Percentiles rank a stretch among this genome's conserved stretches.
phyloP scores from a whole-genome alignment of 2,329 filamentous ascomycete species.

The Cadophora gregata region DNA sequence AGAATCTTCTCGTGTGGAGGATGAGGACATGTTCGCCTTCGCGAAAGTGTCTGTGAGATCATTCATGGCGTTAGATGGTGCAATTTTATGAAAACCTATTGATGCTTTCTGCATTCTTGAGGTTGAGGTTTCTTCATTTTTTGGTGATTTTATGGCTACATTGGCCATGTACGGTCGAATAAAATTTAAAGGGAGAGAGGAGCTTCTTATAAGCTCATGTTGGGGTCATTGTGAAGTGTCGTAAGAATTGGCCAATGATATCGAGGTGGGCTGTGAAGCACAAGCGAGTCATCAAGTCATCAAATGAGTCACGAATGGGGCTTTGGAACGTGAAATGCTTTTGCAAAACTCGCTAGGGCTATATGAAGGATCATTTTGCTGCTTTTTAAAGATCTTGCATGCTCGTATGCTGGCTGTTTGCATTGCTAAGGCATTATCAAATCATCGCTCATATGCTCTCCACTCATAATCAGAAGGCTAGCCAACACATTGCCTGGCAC shows the following conservation, averaged over 20 bases:
- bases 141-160: not conserved
- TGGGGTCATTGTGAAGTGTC: not conserved
- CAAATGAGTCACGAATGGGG: slow-evolving; percentile 2
- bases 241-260: slow-evolving; percentile 1
- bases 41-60: not conserved
- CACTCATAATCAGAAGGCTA: too few relatives aligned
- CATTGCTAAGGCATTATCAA: too few relatives aligned
- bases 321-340: not conserved
- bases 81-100: not conserved
- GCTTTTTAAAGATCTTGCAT: too few relatives aligned
- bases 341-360: not conserved
- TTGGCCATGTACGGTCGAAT: too few relatives aligned
- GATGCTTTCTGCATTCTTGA: not conserved
- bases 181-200: not conserved
- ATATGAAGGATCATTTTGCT: not conserved
- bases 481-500: too few relatives aligned
- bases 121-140: not conserved
- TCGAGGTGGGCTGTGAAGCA: not conserved
- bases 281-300: slow-evolving; percentile 5
- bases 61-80: not conserved
- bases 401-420: too few relatives aligned
- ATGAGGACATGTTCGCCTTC: not conserved
- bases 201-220: not conserved
- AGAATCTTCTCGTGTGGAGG: not conserved
- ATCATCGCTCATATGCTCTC: too few relatives aligned